Evolutionary conservation across 1,139 yeast species (phyloP), one percentile per base, ranked within the genome.

Genomic region (Yamadazyma triangularis): DNA sequence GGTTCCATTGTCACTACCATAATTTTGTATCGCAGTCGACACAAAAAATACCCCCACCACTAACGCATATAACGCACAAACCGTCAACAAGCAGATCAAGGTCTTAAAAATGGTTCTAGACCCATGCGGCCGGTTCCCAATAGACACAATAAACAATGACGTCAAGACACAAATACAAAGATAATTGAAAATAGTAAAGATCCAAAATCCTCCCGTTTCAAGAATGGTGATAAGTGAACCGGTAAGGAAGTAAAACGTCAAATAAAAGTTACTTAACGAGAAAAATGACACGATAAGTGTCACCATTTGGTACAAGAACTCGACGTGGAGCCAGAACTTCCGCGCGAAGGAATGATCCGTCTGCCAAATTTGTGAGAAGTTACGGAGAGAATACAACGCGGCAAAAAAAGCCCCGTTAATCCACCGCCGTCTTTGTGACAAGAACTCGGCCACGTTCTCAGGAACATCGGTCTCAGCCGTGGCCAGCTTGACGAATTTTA

Each of bases 401-500:
- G 98, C 97, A 61, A 91, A 91, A 51, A 89, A 78, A 0, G 98
- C 96, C 62, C 98, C 98, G 56, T 91, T 91, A 33, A 91, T 76
- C 98, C 98, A 91, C 63, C 98, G 79, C 64, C 98, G 77, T 64
- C 98, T 79, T 60, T 91, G 98, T 11, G 95, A 79, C 36, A 91
- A 78, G 51, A 91, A 89, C 55, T 91, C 98, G 0, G 97, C 76
- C 27, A 89, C 70, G 4, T 79, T 68, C 52, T 89, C 96, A 3
- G 98, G 98, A 29, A 91, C 96, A 71, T 91, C 98, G 0, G 98
- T 91, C 53, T 89, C 97, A 45, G 97, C 98, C 16, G 85, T 82
- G 2, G 97, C 96, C 57, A 79, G 85, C 48, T 85, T 83, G 31
- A 91, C 97, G 53, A 89, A 89, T 52, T 87, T 87, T 47, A 91